phyloP scores from a whole-genome alignment of 768 basidiomycete genomes.

The Jaapia argillacea region DNA sequence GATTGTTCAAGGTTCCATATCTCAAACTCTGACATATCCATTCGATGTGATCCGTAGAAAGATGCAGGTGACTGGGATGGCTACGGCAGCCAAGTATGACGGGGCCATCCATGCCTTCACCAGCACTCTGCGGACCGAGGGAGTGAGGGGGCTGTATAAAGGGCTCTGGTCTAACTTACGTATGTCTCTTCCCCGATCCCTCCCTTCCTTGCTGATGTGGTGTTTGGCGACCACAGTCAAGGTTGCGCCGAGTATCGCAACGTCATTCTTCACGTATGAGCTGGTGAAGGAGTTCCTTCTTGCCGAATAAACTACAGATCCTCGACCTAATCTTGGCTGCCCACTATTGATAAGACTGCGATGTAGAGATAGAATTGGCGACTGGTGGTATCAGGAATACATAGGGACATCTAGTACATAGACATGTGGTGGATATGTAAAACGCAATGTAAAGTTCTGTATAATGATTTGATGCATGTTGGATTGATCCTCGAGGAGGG shows the following conservation, averaged over 20 bases:
- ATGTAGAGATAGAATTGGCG: no score
- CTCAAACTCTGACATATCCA: constrained; percentile 91
- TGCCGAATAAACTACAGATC: constrained; percentile 19
- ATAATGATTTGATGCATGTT: no score
- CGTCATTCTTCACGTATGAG: constrained; percentile 80
- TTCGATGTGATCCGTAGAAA: constrained; percentile 92
- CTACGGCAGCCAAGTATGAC: constrained; percentile 54
- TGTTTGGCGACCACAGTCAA: constrained; percentile 44
- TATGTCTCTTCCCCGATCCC: constrained; percentile 29
- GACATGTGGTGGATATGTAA: no score
- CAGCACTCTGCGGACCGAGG: constrained; percentile 64
- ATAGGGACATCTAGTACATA: no score
- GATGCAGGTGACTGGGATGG: constrained; percentile 90
- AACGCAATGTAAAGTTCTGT: no score
- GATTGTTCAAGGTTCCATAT: constrained; percentile 77
- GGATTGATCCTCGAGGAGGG: no score
- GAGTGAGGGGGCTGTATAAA: constrained; percentile 67
- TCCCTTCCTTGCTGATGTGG: constrained; percentile 2
- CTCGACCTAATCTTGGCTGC: no score
- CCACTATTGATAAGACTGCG: no score
- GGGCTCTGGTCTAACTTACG: constrained; percentile 86
- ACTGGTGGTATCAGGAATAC: no score
- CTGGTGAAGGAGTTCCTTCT: constrained; percentile 44
- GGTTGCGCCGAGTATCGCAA: constrained; percentile 86
- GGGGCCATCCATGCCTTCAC: constrained; percentile 74